Percentiles rank a stretch among this genome's conserved stretches.
phyloP scores from a whole-genome alignment of 73 alveolate genomes.

The Paramecium biaurelia region DNA sequence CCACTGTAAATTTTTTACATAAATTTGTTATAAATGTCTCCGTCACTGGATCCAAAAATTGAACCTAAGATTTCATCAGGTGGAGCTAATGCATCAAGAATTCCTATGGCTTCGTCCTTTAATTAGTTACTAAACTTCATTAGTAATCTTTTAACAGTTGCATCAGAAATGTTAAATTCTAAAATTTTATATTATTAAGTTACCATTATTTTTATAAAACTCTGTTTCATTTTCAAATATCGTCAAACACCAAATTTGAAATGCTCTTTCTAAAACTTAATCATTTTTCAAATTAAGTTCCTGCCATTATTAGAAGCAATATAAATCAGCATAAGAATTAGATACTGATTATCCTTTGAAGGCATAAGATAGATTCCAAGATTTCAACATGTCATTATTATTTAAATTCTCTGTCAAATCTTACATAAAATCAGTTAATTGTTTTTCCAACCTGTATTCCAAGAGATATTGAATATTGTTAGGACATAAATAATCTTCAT shows the following conservation, averaged over 20 bases:
- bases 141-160: neutral
- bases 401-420: conserved; percentile 5
- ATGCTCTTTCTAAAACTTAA: neutral
- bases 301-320: conserved; percentile 18
- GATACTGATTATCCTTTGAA: neutral
- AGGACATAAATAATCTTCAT: neutral
- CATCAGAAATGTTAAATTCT: conserved; percentile 16
- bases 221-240: neutral
- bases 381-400: conserved; percentile 15
- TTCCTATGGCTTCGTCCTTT: conserved; percentile 48
- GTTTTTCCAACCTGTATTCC: neutral
- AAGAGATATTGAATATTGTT: neutral
- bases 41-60: conserved; percentile 63
- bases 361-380: conserved; percentile 48
- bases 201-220: neutral
- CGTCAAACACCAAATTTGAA: neutral
- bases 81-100: conserved; percentile 68
- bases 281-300: neutral
- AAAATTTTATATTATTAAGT: neutral
- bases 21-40: conserved; percentile 64
- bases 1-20: neutral
- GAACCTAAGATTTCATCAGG: conserved; percentile 65
- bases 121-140: neutral
- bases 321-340: conserved; percentile 54
- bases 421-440: neutral